Percentiles rank a stretch among this genome's conserved stretches.
These are phyloP conservation scores for Ceratobasidium sp. DNA, from an alignment of 1,284 basidiomycete species.

Conservation along the genomic window DNA sequence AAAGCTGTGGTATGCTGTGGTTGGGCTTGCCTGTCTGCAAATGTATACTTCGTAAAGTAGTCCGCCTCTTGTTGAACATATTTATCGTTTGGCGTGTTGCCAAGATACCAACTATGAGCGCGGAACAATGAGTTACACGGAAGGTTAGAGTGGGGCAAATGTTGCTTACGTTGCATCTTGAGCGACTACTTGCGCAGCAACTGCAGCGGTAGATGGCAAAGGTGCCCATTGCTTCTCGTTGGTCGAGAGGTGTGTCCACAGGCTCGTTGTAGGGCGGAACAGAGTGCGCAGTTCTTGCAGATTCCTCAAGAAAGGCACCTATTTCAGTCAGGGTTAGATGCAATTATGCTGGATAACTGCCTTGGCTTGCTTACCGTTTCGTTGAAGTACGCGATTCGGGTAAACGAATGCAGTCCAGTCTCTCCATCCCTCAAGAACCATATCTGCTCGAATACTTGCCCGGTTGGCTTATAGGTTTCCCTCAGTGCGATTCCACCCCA, in stretches of 20 bases:
- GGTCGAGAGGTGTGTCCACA: slow-evolving; percentile 50
- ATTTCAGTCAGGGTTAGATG: not conserved
- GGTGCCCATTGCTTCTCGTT: slow-evolving; percentile 48
- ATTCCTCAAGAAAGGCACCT: slow-evolving; percentile 44
- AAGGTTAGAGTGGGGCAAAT: not conserved
- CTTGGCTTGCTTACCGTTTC: slow-evolving; percentile 40
- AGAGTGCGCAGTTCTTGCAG: slow-evolving; percentile 48
- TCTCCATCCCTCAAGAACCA: slow-evolving; percentile 52
- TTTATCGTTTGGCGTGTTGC: slow-evolving; percentile 46
- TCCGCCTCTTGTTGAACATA: slow-evolving; percentile 48
- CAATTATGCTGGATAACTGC: not conserved
- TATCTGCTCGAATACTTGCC: slow-evolving; percentile 50
- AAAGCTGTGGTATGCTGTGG: slow-evolving; percentile 37
- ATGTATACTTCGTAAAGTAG: slow-evolving; percentile 52
- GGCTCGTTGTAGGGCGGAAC: slow-evolving; percentile 47
- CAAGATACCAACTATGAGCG: slow-evolving; percentile 49
- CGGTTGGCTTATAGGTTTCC: slow-evolving; percentile 42
- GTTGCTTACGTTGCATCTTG: slow-evolving; percentile 51
- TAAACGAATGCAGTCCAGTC: slow-evolving; percentile 50
- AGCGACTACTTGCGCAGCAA: slow-evolving; percentile 46
- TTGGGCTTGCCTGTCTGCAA: slow-evolving; percentile 48
- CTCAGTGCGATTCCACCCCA: slow-evolving; percentile 28
- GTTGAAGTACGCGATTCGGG: slow-evolving; percentile 46
- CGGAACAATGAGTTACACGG: no score
- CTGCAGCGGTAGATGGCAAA: slow-evolving; percentile 47